Evolutionary conservation across 2,329 filamentous ascomycete genomes (phyloP), one percentile per base, ranked within the genome.

Genomic region (Teratosphaeria zuluensis): DNA sequence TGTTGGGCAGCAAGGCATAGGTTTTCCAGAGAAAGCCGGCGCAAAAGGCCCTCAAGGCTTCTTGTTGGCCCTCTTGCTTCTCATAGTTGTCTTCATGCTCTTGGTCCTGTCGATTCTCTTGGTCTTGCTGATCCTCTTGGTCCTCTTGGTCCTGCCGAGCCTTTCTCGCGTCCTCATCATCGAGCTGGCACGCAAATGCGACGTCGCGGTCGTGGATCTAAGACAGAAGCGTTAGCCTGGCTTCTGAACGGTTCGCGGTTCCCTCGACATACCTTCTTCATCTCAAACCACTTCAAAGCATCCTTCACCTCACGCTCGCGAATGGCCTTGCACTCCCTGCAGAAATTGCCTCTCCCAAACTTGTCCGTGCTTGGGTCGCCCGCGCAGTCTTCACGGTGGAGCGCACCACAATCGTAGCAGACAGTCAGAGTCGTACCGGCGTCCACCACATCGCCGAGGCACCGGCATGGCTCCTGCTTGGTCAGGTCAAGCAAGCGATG

Each of bases 1-100:
- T 56, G 32, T 12, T 21, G 2, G 38, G 31, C 19, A 38, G 19
- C 51, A 35, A n/a, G 21, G 58, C 55, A 30, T 63, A 63, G 3
- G 48, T 21, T 24, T 58, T 60, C 60, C 60, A 62, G 38, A 61
- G 55, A 5, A 19, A 12, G 12, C n/a, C n/a, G 21, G 16, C 35
- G 16, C 53, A 33, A 19, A 57, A 38, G 16, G 16, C 31, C n/a
- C 9, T 46, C 16, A 56, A 24, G 14, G 35, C 24, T 28, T 28
- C 24, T 28, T 28, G 2, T 28, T 28, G 24, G 24, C 4, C 24
- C 24, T 28, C 24, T 28, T n/a, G n/a, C n/a, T n/a, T n/a, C n/a
- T n/a, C n/a, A n/a, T n/a, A n/a, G n/a, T n/a, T n/a, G n/a, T n/a
- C n/a, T n/a, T n/a, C n/a, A n/a, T n/a, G n/a, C n/a, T 11, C 19